These are phyloP conservation scores for Pythium monospermum DNA, from an alignment of 352 stramenopile species.

Conservation along the genomic window DNA sequence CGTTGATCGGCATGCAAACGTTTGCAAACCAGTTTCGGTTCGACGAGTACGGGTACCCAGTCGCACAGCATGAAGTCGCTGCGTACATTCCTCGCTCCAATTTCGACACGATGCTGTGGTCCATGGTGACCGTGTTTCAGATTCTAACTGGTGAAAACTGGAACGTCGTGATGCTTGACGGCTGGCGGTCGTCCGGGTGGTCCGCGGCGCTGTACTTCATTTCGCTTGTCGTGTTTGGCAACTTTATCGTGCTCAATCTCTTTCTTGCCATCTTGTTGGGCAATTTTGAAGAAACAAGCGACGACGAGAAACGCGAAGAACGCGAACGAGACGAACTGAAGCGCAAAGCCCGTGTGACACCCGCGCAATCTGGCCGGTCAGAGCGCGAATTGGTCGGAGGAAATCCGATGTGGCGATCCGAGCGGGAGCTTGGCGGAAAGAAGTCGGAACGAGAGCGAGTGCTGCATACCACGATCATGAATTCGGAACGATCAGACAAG, in stretches of 20 bases:
- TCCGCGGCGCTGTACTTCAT: conserved; percentile 72
- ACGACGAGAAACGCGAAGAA: conserved; percentile 42
- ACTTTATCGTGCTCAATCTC: conserved; percentile 90
- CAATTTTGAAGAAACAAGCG: conserved; percentile 79
- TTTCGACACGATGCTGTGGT: conserved; percentile 69
- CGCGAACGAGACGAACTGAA: conserved; percentile 32
- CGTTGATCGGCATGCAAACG: conserved; percentile 89
- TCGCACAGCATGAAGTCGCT: conserved; percentile 25
- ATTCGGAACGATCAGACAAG: not conserved
- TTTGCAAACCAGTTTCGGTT: conserved; percentile 92
- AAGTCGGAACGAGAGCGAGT: not conserved
- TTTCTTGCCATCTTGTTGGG: conserved; percentile 90
- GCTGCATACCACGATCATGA: not conserved
- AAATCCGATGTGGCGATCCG: conserved; percentile 9
- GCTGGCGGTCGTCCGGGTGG: conserved; percentile 62
- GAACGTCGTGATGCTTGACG: conserved; percentile 89
- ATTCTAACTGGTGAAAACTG: conserved; percentile 92
- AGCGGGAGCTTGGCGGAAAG: conserved; percentile 3
- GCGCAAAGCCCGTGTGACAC: conserved; percentile 14
- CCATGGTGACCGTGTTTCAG: conserved; percentile 69
- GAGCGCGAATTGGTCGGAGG: conserved; percentile 7
- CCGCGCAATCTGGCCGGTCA: conserved; percentile 3
- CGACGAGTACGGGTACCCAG: conserved; percentile 50
- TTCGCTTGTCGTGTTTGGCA: conserved; percentile 70
- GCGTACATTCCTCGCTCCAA: conserved; percentile 47